Evolutionary conservation across 106 monocot genomes (phyloP), one percentile per base, ranked within the genome.

Genomic region (Posidonia australis): DNA sequence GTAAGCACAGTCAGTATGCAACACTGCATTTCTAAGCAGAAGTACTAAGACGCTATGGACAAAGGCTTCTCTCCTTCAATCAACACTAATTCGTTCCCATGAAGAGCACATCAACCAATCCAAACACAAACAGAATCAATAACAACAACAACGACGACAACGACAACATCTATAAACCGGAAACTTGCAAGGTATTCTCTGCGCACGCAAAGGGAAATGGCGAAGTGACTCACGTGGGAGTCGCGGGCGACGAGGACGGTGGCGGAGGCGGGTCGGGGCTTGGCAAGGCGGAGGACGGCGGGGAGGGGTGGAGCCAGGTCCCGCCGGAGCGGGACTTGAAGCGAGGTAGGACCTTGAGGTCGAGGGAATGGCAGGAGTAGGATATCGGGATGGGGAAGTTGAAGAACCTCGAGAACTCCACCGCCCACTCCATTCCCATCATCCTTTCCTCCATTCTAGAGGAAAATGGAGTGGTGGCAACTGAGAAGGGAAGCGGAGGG

Each of bases 321-420:
- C 72, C 72, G 10, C 67, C 60, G 48, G 46, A 28, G 13, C 27
- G 19, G 64, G 60, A 46, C 24, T 67, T 74, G 31, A 1, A 32
- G 22, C 14, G 58, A n/a, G 65, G 36, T 22, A 67, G 46, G 20
- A 57, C 56, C 12, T 26, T 46, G 60, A 66, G 74, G 20, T 30
- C 27, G 58, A 47, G 36, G 13, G 65, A 58, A 51, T 21, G 28
- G 13, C 43, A 44, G 44, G 56, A 32, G 46, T 60, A 48, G 48
- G 74, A 26, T 21, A 48, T 47, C 19, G 44, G 59, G 3, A 14
- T 0, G 59, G 74, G 67, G 31, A 67, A 67, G 59, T 36, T 67
- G 49, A 67, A 74, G 65, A 74, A 74, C 30, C 74, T 26, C 49
- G 66, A 47, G 58, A 47, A 74, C 59, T 74, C 74, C 59, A 74